phyloP scores from a whole-genome alignment of 768 basidiomycete genomes.

The Lactarius pseudohatsudake region DNA sequence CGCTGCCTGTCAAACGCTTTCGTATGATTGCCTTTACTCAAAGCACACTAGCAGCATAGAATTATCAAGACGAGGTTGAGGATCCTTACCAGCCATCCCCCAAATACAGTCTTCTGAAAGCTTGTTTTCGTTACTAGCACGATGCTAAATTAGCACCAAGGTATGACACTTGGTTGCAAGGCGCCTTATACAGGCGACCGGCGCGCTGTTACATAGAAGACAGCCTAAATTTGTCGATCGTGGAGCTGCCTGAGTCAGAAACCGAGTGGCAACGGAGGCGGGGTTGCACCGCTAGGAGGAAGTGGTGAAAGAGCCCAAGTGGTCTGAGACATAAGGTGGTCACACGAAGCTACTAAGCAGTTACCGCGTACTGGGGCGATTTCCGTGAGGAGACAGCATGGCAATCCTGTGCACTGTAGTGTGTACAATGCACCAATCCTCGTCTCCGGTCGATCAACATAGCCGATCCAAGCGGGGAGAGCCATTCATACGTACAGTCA shows the following conservation, averaged over 20 bases:
- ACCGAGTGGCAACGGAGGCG: not conserved
- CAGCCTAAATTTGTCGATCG: not conserved
- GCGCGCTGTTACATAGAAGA: not conserved
- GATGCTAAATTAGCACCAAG: not conserved
- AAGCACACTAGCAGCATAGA: not conserved
- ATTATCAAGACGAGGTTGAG: not conserved
- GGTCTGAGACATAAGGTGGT: not conserved
- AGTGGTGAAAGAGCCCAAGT: not conserved
- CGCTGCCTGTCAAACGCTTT: not conserved
- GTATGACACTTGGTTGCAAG: not conserved
- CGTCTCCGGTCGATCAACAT: not conserved
- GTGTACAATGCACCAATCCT: not conserved
- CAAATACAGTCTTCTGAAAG: not conserved
- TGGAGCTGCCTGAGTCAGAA: not conserved
- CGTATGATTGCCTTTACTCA: not conserved
- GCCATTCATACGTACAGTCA: not conserved
- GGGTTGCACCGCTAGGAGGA: not conserved
- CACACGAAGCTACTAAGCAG: constrained; percentile 10
- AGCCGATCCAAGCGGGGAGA: not conserved
- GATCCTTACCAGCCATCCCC: not conserved
- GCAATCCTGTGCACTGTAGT: not conserved
- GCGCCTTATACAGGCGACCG: not conserved
- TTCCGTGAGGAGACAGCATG: constrained; percentile 11
- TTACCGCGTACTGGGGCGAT: no score
- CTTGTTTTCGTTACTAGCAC: not conserved